Conservation (phyloP, 495 filamentous ascomycete species). For the Aspergillus incahuasiensis region DNA sequence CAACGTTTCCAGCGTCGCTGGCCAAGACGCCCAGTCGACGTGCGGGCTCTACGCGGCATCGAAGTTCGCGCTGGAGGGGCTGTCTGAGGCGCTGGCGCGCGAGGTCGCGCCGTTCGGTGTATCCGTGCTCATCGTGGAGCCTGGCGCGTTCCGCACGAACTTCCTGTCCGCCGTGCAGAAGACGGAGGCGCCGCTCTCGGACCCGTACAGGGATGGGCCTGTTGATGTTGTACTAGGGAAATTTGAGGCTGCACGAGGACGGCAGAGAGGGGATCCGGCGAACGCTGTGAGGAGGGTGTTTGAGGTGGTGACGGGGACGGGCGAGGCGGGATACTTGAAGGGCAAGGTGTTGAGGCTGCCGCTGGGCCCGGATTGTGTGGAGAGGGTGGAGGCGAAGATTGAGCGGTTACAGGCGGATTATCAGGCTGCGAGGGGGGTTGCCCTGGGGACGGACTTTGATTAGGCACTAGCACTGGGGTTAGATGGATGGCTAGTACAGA, state of each 20-base stretch:
- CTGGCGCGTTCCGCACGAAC: slow-evolving; percentile 11
- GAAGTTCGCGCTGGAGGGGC: slow-evolving; percentile 50
- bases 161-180: slow-evolving; percentile 10
- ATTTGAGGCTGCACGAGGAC: slow-evolving; percentile 6
- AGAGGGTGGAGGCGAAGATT: slow-evolving; percentile 12
- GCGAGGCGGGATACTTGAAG: slow-evolving; percentile 23
- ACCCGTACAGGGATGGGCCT: slow-evolving; percentile 7
- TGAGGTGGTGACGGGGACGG: slow-evolving; percentile 38
- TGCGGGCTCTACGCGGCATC: slow-evolving; percentile 47
- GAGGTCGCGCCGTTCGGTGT: slow-evolving; percentile 3
- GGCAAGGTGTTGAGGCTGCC: slow-evolving; percentile 19
- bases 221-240: slow-evolving; percentile 7
- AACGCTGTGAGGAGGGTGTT: slow-evolving; percentile 43
- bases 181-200: slow-evolving; percentile 1
- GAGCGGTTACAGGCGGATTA: slow-evolving; percentile 7
- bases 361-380: slow-evolving; percentile 19
- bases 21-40: slow-evolving; percentile 33
- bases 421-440: slow-evolving; percentile 11
- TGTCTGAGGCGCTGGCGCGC: slow-evolving; percentile 2
- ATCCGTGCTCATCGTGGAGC: slow-evolving; percentile 1
- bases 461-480: neutral
- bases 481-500: too few species aligned
- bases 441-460: slow-evolving; percentile 19
- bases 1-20: slow-evolving; percentile 45
- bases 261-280: slow-evolving; percentile 40